Conservation (phyloP, 2,329 filamentous ascomycete genomes). For the Colletotrichum sp. region DNA sequence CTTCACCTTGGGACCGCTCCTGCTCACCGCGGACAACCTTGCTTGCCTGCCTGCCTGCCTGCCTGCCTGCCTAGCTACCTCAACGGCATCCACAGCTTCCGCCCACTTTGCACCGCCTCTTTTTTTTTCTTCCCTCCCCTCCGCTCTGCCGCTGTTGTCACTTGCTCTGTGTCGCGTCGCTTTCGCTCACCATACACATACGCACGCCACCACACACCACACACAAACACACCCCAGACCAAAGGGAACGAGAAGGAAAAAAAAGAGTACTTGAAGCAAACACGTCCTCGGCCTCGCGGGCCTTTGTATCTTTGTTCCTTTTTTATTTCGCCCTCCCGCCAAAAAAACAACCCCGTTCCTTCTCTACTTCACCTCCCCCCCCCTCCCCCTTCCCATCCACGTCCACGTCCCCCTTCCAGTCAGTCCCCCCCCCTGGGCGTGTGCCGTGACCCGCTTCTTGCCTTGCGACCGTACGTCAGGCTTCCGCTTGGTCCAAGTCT, state of each 20-base stretch:
- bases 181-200: background rate
- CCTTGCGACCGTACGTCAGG: conserved; percentile 17
- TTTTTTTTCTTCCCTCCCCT: background rate
- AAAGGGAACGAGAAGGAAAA: background rate
- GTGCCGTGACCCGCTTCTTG: conserved; percentile 21
- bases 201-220: background rate
- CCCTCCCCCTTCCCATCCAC: background rate
- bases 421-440: conserved; percentile 6
- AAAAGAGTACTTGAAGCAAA: conserved; percentile 22
- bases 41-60: background rate
- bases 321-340: background rate
- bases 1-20: background rate
- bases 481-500: conserved; percentile 15
- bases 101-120: background rate
- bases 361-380: background rate
- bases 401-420: background rate
- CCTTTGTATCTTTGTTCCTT: conserved; percentile 23
- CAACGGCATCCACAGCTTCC: background rate
- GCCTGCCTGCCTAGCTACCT: background rate
- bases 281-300: conserved; percentile 20
- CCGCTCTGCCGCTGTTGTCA: background rate
- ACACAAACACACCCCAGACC: background rate
- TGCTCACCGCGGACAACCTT: background rate
- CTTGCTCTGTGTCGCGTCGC: conserved; percentile 1
- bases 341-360: background rate